These are phyloP conservation scores for Tritrichomonas foetus DNA, from an alignment of 208 protist genomes.

Conservation along the genomic window DNA sequence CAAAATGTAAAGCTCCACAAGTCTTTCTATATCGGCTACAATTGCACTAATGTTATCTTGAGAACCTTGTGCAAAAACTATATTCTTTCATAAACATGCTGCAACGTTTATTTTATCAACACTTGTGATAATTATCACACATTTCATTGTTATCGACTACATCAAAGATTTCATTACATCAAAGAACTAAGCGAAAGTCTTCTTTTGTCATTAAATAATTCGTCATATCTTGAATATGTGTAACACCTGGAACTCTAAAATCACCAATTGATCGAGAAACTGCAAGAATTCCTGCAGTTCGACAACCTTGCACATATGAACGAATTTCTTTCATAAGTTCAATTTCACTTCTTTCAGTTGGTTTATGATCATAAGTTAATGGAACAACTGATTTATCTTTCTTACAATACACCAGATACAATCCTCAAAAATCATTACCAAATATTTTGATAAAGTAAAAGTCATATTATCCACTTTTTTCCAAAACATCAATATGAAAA, in stretches of 20 bases:
- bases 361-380: slow-evolving; percentile 24
- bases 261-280: neutral
- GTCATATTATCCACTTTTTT: too few species aligned
- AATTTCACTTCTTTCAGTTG: neutral
- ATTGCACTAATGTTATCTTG: neutral
- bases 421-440: too few species aligned
- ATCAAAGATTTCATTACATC: neutral
- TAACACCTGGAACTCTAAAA: neutral
- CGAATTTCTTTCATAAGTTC: neutral
- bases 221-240: neutral
- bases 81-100: neutral
- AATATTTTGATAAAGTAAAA: too few species aligned
- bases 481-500: too few species aligned
- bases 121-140: neutral
- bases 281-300: neutral
- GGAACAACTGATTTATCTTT: neutral
- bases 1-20: too few species aligned
- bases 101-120: neutral
- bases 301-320: neutral
- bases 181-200: neutral
- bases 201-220: neutral
- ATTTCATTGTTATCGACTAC: neutral
- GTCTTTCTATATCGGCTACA: too few species aligned
- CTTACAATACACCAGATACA: too few species aligned
- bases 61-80: neutral